Conservation (phyloP, 129 eudicot species). For the Lactuca sativa region DNA sequence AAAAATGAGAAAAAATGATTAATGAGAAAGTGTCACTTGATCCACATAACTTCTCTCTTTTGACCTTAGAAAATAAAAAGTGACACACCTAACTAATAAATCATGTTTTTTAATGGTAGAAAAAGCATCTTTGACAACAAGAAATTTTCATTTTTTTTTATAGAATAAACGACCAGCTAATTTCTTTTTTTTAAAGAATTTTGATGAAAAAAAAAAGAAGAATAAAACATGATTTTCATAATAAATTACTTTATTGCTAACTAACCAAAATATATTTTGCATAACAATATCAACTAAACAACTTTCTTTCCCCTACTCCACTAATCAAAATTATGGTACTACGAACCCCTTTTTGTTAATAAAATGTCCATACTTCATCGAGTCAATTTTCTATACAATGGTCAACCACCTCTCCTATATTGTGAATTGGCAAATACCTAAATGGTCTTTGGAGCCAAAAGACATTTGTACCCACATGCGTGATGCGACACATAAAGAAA, state of each 20-base stretch:
- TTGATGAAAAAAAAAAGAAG: not conserved
- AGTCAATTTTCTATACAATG: not conserved
- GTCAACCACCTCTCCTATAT: not conserved
- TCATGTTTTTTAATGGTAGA: not conserved
- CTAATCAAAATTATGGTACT: not conserved
- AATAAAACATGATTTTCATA: not conserved
- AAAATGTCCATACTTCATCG: not conserved
- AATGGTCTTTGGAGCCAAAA: no score
- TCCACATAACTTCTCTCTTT: conserved; percentile 28
- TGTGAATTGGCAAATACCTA: not conserved
- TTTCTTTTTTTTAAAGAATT: not conserved
- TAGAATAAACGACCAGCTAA: not conserved
- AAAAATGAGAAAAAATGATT: conserved; percentile 3
- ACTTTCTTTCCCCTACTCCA: conserved; percentile 37
- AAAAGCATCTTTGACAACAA: conserved; percentile 20
- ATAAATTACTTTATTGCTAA: not conserved
- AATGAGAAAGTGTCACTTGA: conserved; percentile 16
- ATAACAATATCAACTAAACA: conserved; percentile 22
- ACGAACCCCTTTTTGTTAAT: not conserved
- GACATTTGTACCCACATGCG: no score
- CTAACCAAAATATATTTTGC: not conserved
- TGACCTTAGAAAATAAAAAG: conserved; percentile 26
- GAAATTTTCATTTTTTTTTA: not conserved
- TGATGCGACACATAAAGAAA: no score
- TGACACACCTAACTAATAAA: conserved; percentile 6